Percentiles rank a stretch among this genome's conserved stretches.
phyloP scores from a whole-genome alignment of 1,284 basidiomycete genomes.

The Vanrija sp. region DNA sequence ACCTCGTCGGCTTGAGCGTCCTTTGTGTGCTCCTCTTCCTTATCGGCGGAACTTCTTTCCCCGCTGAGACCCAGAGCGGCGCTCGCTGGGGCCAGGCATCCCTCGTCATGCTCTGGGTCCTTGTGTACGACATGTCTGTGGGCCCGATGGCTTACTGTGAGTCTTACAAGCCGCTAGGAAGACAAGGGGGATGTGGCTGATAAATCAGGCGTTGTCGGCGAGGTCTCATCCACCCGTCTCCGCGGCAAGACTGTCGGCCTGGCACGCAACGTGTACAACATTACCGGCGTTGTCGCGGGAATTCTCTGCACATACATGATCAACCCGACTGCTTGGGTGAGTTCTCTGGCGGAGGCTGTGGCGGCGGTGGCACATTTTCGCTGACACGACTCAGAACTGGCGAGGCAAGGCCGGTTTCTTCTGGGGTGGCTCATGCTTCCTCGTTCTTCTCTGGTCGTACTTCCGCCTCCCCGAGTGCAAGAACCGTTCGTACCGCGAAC shows the following conservation, averaged over 20 bases:
- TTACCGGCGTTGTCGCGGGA: conserved; percentile 27
- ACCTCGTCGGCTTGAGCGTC: conserved; percentile 46
- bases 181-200: conserved; percentile 15
- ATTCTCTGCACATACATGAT: conserved; percentile 23
- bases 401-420: conserved; percentile 10
- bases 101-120: conserved; percentile 14
- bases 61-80: not conserved
- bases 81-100: conserved; percentile 7
- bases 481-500: conserved; percentile 43
- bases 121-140: conserved; percentile 19
- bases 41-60: conserved; percentile 39
- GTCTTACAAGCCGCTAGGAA: not conserved
- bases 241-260: conserved; percentile 52
- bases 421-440: conserved; percentile 27
- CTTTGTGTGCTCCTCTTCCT: conserved; percentile 47
- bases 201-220: conserved; percentile 39
- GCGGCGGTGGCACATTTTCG: conserved; percentile 16
- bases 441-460: conserved; percentile 23
- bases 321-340: conserved; percentile 17
- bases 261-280: conserved; percentile 48
- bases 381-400: not conserved
- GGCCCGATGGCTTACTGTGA: conserved; percentile 34
- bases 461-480: conserved; percentile 48
- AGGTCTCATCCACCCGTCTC: conserved; percentile 47
- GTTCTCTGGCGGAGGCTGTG: conserved; percentile 21